Evolutionary conservation across 1,284 basidiomycete genomes (phyloP).

Genomic region (Rhodotorula sp.): DNA sequence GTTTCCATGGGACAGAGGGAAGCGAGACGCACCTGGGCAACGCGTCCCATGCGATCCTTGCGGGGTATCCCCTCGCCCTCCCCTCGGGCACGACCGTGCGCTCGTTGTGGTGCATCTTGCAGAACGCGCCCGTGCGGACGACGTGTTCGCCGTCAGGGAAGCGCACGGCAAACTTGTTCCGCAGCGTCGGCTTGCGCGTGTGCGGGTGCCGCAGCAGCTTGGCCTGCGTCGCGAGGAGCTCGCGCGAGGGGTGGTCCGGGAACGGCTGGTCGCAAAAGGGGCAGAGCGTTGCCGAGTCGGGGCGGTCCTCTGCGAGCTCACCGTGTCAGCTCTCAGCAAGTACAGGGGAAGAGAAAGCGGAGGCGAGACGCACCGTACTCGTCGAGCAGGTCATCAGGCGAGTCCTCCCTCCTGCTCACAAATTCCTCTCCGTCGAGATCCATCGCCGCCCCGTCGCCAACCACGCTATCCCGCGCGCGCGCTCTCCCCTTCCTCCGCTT

Average conservation of each 20-base stretch:
- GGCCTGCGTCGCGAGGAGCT: constrained; percentile 28
- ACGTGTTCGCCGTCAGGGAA: constrained; percentile 33
- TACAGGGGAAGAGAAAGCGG: no score
- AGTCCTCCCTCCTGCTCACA: not conserved
- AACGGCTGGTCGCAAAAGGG: constrained; percentile 43
- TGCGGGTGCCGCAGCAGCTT: constrained; percentile 32
- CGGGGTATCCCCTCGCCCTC: constrained; percentile 33
- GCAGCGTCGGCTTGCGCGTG: constrained; percentile 5
- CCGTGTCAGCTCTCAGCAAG: no score
- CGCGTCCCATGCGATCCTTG: constrained; percentile 29
- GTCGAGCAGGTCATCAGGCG: constrained; percentile 3
- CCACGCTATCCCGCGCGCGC: not conserved
- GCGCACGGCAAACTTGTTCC: constrained; percentile 30
- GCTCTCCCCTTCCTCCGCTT: not conserved
- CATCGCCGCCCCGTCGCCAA: no score
- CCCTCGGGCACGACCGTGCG: constrained; percentile 38
- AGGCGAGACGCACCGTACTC: not conserved
- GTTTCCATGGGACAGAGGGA: no score
- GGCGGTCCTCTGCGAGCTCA: constrained; percentile 2
- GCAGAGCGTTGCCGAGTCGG: constrained; percentile 37
- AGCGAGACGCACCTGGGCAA: constrained; percentile 25
- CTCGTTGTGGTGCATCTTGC: constrained; percentile 42
- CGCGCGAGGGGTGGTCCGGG: constrained; percentile 26
- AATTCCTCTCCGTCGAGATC: not conserved
- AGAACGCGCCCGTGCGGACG: constrained; percentile 26